Evolutionary conservation across 352 stramenopile species (phyloP).

Genomic region (Globisporangium canariense): DNA sequence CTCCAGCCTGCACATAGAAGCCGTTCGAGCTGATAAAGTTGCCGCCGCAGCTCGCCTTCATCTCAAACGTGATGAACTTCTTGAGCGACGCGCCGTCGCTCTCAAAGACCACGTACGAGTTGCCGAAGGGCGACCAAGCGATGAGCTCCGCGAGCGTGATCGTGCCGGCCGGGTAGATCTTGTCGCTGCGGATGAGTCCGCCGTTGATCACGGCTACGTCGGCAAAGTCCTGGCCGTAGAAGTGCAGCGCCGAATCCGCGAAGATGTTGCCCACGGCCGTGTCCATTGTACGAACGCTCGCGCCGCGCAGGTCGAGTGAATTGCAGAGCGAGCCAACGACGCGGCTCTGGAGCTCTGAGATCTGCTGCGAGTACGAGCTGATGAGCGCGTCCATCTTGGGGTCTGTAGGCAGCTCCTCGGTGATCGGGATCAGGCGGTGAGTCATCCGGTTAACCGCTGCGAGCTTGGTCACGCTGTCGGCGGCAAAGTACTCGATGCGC

Average conservation of each 20-base stretch:
- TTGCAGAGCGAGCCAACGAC: slow-evolving; percentile 56
- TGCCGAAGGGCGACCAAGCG: slow-evolving; percentile 66
- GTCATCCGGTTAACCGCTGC: slow-evolving; percentile 39
- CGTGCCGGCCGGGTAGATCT: slow-evolving; percentile 39
- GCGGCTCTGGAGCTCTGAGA: slow-evolving; percentile 40
- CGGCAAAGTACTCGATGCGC: slow-evolving; percentile 56
- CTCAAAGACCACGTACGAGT: slow-evolving; percentile 55
- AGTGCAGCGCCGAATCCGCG: slow-evolving; percentile 39
- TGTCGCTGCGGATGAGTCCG: slow-evolving; percentile 63
- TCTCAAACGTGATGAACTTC: slow-evolving; percentile 51
- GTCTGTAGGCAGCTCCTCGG: slow-evolving; percentile 54
- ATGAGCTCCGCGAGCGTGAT: slow-evolving; percentile 60
- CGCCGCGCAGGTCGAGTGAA: slow-evolving; percentile 43
- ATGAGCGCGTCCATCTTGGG: slow-evolving; percentile 47
- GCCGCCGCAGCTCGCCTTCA: slow-evolving; percentile 43
- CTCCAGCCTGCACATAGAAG: slow-evolving; percentile 58
- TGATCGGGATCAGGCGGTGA: slow-evolving; percentile 51
- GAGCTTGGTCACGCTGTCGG: slow-evolving; percentile 20
- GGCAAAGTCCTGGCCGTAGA: slow-evolving; percentile 45
- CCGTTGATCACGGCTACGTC: slow-evolving; percentile 66
- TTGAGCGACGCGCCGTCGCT: slow-evolving; percentile 60
- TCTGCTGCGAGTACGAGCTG: slow-evolving; percentile 36
- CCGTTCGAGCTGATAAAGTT: slow-evolving; percentile 51
- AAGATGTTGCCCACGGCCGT: slow-evolving; percentile 56
- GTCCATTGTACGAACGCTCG: slow-evolving; percentile 43